Evolutionary conservation across 495 filamentous ascomycete genomes (phyloP).

Genomic region (Aspergillus panamensis): DNA sequence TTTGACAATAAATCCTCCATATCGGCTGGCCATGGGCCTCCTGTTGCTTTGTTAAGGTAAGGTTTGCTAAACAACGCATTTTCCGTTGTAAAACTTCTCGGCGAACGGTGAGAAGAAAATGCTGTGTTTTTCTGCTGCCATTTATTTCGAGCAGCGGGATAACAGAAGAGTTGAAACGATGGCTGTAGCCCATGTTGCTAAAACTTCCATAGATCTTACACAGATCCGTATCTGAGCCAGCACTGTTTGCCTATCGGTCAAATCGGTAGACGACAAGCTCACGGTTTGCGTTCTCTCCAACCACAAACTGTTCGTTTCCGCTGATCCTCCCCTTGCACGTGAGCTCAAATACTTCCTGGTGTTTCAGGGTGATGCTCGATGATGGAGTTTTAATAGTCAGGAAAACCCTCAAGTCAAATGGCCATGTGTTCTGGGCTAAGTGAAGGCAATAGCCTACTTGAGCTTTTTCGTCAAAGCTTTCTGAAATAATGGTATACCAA

Average conservation of each 20-base stretch:
- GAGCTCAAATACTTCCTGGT: constrained; percentile 50
- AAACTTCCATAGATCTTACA: not conserved
- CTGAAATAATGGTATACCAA: constrained; percentile 47
- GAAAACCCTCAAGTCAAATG: constrained; percentile 23
- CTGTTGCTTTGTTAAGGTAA: not conserved
- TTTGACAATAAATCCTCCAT: too few relatives aligned
- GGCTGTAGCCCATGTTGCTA: not conserved
- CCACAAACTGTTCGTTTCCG: constrained; percentile 60
- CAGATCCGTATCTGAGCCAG: not conserved
- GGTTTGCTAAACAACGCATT: not conserved
- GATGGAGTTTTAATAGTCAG: constrained; percentile 37
- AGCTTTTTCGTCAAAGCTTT: constrained; percentile 50
- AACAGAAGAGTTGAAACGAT: not conserved
- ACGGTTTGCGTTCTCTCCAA: constrained; percentile 54
- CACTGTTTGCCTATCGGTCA: constrained; percentile 25
- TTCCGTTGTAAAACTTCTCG: not conserved
- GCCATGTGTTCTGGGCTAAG: constrained; percentile 30
- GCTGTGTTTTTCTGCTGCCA: not conserved
- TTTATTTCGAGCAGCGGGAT: not conserved
- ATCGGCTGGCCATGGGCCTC: too few relatives aligned
- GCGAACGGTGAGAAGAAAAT: not conserved
- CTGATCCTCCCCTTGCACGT: constrained; percentile 52
- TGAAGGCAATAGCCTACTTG: constrained; percentile 55
- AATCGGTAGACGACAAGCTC: constrained; percentile 56
- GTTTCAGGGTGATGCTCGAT: constrained; percentile 38